phyloP scores from a whole-genome alignment of 1,139 yeast species.

The Kodamaea anthophila region DNA sequence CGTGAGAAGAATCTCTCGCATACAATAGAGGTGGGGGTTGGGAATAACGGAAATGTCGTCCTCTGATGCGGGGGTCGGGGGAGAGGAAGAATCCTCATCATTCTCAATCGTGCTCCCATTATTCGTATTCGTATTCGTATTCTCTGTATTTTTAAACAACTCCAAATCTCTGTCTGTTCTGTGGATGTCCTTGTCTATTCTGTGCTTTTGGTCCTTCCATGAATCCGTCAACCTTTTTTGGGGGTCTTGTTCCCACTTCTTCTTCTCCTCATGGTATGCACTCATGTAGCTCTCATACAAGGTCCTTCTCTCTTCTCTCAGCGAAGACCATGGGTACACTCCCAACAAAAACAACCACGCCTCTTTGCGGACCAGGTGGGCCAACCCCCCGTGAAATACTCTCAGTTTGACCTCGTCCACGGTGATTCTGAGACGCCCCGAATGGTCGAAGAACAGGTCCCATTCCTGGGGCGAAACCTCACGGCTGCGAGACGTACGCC shows the following conservation, averaged over 20 bases:
- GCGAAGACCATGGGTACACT: constrained; percentile 87
- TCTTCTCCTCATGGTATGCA: constrained; percentile 61
- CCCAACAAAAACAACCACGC: constrained; percentile 86
- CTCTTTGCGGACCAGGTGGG: constrained; percentile 50
- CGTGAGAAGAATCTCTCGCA: constrained; percentile 77
- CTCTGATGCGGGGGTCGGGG: constrained; percentile 31
- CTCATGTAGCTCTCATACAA: constrained; percentile 51
- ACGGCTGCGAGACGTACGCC: constrained; percentile 55
- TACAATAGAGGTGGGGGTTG: constrained; percentile 61
- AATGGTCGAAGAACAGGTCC: constrained; percentile 73
- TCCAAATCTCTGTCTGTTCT: constrained; percentile 80
- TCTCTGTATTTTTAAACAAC: constrained; percentile 44
- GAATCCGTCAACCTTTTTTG: constrained; percentile 56
- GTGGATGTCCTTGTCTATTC: constrained; percentile 91
- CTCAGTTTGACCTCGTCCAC: constrained; percentile 71
- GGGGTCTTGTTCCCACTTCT: constrained; percentile 60
- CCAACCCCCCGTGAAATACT: constrained; percentile 86
- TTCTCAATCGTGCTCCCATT: constrained; percentile 2
- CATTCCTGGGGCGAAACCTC: constrained; percentile 72
- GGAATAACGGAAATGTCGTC: constrained; percentile 49
- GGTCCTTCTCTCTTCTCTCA: constrained; percentile 58
- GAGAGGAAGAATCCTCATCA: constrained; percentile 18
- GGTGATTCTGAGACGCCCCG: constrained; percentile 71
- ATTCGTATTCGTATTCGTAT: constrained; percentile 11
- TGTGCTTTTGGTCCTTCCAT: constrained; percentile 81